phyloP scores from a whole-genome alignment of 2,329 filamentous ascomycete species.

The Colletotrichum nymphaeae region DNA sequence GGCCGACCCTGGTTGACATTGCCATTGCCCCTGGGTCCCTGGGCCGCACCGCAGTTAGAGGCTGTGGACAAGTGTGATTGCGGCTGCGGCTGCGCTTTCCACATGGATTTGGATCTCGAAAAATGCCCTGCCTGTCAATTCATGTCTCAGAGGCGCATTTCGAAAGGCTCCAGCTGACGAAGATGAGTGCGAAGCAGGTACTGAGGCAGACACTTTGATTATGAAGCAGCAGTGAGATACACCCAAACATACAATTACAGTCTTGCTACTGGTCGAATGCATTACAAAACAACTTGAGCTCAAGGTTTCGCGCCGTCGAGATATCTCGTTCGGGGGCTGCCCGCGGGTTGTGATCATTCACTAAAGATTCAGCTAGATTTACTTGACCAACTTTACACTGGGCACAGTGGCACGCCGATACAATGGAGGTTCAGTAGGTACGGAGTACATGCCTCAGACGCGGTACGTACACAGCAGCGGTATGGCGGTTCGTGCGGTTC shows the following conservation, averaged over 20 bases:
- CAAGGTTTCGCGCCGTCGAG: not conserved
- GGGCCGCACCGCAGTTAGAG: not conserved
- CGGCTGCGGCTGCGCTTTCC: conserved; percentile 24
- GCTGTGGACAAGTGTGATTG: conserved; percentile 10
- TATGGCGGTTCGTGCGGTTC: not conserved
- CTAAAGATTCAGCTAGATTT: not conserved
- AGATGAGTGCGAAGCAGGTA: not conserved
- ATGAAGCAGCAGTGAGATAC: not conserved
- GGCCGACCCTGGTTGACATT: not conserved
- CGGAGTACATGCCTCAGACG: not conserved
- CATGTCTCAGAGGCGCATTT: not conserved
- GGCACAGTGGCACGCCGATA: not conserved
- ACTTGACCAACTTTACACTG: not conserved
- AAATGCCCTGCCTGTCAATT: not conserved
- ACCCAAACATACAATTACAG: not conserved
- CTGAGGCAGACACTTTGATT: not conserved
- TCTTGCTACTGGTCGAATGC: not conserved
- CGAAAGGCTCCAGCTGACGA: not conserved
- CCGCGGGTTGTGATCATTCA: not conserved
- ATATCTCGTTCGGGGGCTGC: conserved; percentile 11
- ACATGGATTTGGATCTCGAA: not conserved
- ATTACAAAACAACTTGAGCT: not conserved
- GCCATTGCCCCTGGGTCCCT: not conserved
- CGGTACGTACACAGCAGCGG: not conserved
- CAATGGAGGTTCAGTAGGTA: not conserved